Base-by-base conservation (phyloP, 2,329 filamentous ascomycete genomes). In the Fusarium sp. region DNA sequence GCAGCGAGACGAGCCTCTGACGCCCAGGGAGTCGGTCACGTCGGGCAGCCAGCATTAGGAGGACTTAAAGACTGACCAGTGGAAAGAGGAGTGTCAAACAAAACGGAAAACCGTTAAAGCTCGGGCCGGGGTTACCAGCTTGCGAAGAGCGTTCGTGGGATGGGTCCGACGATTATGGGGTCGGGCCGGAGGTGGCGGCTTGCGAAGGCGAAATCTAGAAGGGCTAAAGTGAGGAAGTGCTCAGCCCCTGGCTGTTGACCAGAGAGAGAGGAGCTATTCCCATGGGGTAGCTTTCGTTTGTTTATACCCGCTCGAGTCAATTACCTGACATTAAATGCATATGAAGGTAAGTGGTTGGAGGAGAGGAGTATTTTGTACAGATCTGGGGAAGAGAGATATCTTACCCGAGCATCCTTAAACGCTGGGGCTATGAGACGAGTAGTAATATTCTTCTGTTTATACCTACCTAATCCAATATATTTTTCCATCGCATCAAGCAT, bases 1-100 rank as follows among this genome's bases (percentile, higher is more conserved):
- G 21, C 62, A 70, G 48, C 67, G 72, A 39, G 69, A 72, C 25
- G 72, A 74, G 47, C 72, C 72, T 11, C 41, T 36, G 29, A 74
- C 72, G 33, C 72, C 72, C 11, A 69, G 74, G 6, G 71, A 72
- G n/a, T 73, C 66, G n/a, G 51, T 55, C 36, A 45, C 66, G 6
- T 73, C 66, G 29, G 43, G 50, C 27, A 65, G 66, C 37, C 56
- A 57, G 37, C 46, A 66, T 46, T 66, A 66, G 62, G 50, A 42
- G 23, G 33, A 42, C 29, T 33, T 45, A 14, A 58, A 64, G 40
- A 20, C 40, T 41, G 54, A 57, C 37, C 45, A 56, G 6, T 39
- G 15, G 50, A 40, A 25, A 20, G 20, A 55, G 39, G 35, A 29
- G 20, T 14, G 11, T 39, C 47, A 39, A 53, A 42, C 36, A 53